Evolutionary conservation across 140 eudicot genomes (phyloP).

Genomic region (Anethum foeniculum): DNA sequence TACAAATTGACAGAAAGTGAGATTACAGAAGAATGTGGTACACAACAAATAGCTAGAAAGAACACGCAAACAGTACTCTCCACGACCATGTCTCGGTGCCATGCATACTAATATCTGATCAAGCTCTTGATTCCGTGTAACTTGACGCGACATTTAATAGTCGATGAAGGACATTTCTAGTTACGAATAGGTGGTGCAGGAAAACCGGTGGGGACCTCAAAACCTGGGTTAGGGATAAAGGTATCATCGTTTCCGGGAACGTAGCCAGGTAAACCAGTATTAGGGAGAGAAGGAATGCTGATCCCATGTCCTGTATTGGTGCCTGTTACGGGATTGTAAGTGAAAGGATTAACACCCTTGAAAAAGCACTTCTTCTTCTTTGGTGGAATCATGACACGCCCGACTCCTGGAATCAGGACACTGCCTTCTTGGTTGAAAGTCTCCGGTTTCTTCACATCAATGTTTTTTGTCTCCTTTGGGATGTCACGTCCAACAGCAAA

Average conservation of each 20-base stretch:
- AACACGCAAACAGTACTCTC: neutral
- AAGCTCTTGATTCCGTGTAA: neutral
- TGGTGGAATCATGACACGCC: constrained; percentile 21
- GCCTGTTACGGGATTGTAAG: constrained; percentile 56
- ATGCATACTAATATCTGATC: neutral
- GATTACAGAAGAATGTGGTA: neutral
- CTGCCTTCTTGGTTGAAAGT: constrained; percentile 29
- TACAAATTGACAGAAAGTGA: neutral
- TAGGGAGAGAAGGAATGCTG: neutral
- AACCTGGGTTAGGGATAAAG: constrained; percentile 32
- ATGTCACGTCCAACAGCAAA: constrained; percentile 3
- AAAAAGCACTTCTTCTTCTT: neutral
- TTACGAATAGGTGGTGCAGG: constrained; percentile 10
- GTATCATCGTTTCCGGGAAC: constrained; percentile 44
- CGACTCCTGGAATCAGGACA: constrained; percentile 27
- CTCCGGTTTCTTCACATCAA: constrained; percentile 28
- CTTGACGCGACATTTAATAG: neutral
- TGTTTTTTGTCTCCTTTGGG: constrained; percentile 15
- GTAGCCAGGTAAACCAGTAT: constrained; percentile 2
- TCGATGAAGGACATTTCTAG: neutral
- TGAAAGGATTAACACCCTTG: constrained; percentile 31
- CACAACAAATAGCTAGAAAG: neutral
- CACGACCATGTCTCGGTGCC: neutral
- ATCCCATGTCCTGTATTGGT: constrained; percentile 13
- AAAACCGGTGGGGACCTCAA: constrained; percentile 25